Conservation (phyloP, 345 rosid species). For the Rhodomyrtus tomentosa region DNA sequence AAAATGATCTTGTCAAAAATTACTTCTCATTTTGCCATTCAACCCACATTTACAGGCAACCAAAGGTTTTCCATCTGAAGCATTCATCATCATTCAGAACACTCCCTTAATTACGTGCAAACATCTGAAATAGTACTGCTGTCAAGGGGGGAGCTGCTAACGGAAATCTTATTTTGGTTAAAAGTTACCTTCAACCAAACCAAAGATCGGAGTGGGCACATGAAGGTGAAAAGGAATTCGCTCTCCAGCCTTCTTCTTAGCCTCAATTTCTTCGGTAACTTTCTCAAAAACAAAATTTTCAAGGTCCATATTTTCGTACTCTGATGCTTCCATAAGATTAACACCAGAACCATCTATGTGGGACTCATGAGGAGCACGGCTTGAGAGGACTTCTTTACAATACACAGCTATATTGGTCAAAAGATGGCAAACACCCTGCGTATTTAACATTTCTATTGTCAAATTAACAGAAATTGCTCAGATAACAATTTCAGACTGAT, state of each 20-base stretch:
- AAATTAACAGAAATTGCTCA: background rate
- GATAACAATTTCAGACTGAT: background rate
- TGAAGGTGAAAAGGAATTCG: slow-evolving; percentile 82
- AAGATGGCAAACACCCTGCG: slow-evolving; percentile 86
- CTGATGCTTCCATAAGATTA: slow-evolving; percentile 41
- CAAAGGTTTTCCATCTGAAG: background rate
- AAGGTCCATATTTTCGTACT: slow-evolving; percentile 81
- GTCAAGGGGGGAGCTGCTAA: background rate
- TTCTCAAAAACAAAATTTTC: slow-evolving; percentile 63
- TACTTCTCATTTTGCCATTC: background rate
- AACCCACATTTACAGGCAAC: background rate
- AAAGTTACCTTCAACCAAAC: slow-evolving; percentile 64
- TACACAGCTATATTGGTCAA: slow-evolving; percentile 60
- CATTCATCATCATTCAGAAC: background rate
- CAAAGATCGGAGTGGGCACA: slow-evolving; percentile 42
- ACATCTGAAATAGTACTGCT: background rate
- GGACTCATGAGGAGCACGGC: slow-evolving; percentile 34
- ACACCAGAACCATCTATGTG: slow-evolving; percentile 40
- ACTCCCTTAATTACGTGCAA: background rate
- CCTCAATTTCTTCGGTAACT: slow-evolving; percentile 63
- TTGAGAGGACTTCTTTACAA: slow-evolving; percentile 59
- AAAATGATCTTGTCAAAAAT: background rate
- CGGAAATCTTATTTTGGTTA: background rate
- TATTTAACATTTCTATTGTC: background rate
- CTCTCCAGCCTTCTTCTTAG: slow-evolving; percentile 47